Conservation (phyloP, 1,284 basidiomycete species). For the Tylopilus sp. region DNA sequence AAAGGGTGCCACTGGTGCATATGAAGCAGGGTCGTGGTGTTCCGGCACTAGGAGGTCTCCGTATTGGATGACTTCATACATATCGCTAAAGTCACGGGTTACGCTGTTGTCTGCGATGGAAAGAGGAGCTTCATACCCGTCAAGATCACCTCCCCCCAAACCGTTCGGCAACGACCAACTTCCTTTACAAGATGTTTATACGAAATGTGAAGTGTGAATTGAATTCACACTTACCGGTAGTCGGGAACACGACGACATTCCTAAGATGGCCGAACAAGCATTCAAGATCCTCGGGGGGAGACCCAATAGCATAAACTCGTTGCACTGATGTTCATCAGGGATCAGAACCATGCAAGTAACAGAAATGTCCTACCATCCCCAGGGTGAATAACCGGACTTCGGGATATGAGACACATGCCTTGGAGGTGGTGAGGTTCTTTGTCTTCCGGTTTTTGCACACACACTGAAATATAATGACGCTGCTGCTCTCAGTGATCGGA, state of each 20-base stretch:
- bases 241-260: constrained; percentile 11
- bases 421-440: constrained; percentile 46
- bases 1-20: constrained; percentile 1
- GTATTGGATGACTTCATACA: constrained; percentile 4
- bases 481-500: background rate
- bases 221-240: constrained; percentile 3
- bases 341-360: background rate
- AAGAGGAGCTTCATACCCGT: constrained; percentile 2
- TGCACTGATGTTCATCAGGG: constrained; percentile 44
- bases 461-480: constrained; percentile 43
- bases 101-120: background rate
- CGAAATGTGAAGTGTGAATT: too few relatives aligned
- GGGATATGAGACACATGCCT: constrained; percentile 54
- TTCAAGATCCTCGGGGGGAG: constrained; percentile 51
- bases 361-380: constrained; percentile 52
- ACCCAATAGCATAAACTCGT: constrained; percentile 64
- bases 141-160: constrained; percentile 10
- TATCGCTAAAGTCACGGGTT: background rate
- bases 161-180: constrained; percentile 12
- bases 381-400: constrained; percentile 64
- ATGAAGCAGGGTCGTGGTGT: constrained; percentile 8
- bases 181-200: background rate
- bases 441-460: constrained; percentile 47
- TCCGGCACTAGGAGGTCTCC: constrained; percentile 9
- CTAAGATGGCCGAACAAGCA: constrained; percentile 50